These are phyloP conservation scores for Trichoderma erinaceum DNA, from an alignment of 495 filamentous ascomycete species.

Conservation along the genomic window DNA sequence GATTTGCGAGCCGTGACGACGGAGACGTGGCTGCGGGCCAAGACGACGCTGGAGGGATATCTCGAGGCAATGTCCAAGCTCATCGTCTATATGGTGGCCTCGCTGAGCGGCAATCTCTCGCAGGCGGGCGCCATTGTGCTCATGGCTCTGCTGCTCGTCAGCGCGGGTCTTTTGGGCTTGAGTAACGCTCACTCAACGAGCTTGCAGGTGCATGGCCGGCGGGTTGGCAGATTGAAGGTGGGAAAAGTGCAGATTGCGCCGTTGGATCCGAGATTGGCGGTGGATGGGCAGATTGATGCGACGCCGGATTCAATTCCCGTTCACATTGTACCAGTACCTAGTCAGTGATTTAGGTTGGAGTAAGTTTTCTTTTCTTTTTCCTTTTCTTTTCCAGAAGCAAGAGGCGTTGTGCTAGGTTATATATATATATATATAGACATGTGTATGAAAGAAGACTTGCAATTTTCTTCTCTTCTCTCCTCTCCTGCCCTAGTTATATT, in stretches of 20 bases:
- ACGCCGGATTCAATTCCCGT: background rate
- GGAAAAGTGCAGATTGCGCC: background rate
- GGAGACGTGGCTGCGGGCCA: constrained; percentile 48
- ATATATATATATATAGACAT: background rate
- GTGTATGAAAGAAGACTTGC: background rate
- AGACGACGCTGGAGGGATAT: constrained; percentile 44
- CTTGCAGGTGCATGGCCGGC: constrained; percentile 35
- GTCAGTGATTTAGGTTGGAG: background rate
- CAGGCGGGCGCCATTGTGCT: constrained; percentile 43
- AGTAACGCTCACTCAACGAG: constrained; percentile 43
- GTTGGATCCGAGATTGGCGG: background rate
- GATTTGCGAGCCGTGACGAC: constrained; percentile 55
- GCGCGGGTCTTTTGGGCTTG: constrained; percentile 44
- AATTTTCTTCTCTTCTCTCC: background rate
- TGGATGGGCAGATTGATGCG: background rate
- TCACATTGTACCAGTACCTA: background rate
- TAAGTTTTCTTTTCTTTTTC: background rate
- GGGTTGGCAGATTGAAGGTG: background rate
- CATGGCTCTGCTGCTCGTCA: constrained; percentile 42
- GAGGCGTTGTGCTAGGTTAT: background rate
- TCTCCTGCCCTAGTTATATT: background rate
- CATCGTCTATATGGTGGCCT: constrained; percentile 49
- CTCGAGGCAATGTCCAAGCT: constrained; percentile 44
- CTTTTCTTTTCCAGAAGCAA: background rate
- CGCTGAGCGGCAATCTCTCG: constrained; percentile 44